Evolutionary conservation across 768 basidiomycete species (phyloP).

Genomic region (Tulasnella sp.): DNA sequence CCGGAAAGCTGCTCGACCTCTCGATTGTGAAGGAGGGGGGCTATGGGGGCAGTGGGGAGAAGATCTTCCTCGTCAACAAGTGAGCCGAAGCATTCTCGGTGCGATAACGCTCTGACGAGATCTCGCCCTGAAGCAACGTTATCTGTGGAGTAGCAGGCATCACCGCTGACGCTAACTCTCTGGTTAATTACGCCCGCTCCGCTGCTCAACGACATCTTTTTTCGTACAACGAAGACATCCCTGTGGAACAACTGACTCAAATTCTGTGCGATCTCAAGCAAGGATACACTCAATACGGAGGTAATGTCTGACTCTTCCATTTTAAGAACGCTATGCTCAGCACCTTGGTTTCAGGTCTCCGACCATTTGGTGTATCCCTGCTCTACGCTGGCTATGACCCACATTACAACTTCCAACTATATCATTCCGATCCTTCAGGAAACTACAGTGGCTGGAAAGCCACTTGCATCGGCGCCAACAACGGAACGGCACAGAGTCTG

Average conservation of each 20-base stretch:
- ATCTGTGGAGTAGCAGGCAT: constrained; percentile 92
- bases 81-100: constrained; percentile 26
- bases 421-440: constrained; percentile 96
- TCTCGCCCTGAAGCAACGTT: constrained; percentile 59
- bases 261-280: constrained; percentile 95
- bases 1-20: constrained; percentile 92
- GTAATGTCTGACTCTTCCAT: constrained; percentile 36
- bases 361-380: constrained; percentile 95
- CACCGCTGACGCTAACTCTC: constrained; percentile 94
- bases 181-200: constrained; percentile 87
- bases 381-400: constrained; percentile 96
- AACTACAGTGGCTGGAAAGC: constrained; percentile 99
- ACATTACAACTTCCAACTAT: constrained; percentile 92
- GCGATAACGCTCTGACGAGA: background rate
- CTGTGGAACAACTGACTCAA: constrained; percentile 91
- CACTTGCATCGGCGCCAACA: constrained; percentile 97
- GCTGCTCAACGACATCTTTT: constrained; percentile 86
- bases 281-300: constrained; percentile 95
- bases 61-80: constrained; percentile 89
- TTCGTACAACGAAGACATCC: constrained; percentile 93
- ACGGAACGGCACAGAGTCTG: constrained; percentile 87
- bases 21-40: constrained; percentile 77
- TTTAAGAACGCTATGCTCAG: background rate
- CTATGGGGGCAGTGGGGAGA: constrained; percentile 94
- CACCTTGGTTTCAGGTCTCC: constrained; percentile 57